These are phyloP conservation scores for Bruguiera gymnorhiza DNA, from an alignment of 345 rosid genomes.

Conservation along the genomic window DNA sequence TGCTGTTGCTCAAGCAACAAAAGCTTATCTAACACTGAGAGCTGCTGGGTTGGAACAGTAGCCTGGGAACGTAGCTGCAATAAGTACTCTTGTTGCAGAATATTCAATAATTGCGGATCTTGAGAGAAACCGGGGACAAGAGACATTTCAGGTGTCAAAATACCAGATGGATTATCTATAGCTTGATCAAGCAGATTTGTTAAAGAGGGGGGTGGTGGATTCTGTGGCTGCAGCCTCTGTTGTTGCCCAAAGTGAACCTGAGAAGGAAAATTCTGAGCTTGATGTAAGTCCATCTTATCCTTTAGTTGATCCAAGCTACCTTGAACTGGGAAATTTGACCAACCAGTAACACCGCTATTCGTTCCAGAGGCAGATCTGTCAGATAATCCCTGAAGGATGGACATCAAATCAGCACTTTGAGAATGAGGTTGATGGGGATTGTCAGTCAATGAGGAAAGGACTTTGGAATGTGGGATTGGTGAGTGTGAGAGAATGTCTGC, in stretches of 20 bases:
- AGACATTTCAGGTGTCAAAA: conserved; percentile 53
- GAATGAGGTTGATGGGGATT: conserved; percentile 47
- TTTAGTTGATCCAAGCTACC: conserved; percentile 49
- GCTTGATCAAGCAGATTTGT: conserved; percentile 65
- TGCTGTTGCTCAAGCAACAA: conserved; percentile 73
- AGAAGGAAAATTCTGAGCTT: conserved; percentile 52
- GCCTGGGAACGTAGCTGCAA: conserved; percentile 69
- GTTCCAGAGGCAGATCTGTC: conserved; percentile 56
- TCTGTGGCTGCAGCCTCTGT: conserved; percentile 54
- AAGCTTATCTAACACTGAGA: conserved; percentile 61
- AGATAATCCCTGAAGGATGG: conserved; percentile 65
- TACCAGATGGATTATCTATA: conserved; percentile 49
- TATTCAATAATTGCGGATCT: conserved; percentile 63
- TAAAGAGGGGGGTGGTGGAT: conserved; percentile 43
- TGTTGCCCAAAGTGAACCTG: conserved; percentile 74
- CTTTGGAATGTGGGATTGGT: conserved; percentile 35
- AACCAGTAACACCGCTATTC: conserved; percentile 46
- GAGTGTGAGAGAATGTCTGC: conserved; percentile 51
- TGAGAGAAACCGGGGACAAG: conserved; percentile 53
- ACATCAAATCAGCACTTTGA: conserved; percentile 68
- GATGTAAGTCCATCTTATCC: conserved; percentile 59
- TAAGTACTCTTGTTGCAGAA: conserved; percentile 81
- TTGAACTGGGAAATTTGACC: conserved; percentile 60
- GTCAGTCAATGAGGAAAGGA: conserved; percentile 33
- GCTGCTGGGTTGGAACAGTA: conserved; percentile 61